Base-by-base conservation (phyloP, 2,329 filamentous ascomycete species). In the Pseudogymnoascus sp. region DNA sequence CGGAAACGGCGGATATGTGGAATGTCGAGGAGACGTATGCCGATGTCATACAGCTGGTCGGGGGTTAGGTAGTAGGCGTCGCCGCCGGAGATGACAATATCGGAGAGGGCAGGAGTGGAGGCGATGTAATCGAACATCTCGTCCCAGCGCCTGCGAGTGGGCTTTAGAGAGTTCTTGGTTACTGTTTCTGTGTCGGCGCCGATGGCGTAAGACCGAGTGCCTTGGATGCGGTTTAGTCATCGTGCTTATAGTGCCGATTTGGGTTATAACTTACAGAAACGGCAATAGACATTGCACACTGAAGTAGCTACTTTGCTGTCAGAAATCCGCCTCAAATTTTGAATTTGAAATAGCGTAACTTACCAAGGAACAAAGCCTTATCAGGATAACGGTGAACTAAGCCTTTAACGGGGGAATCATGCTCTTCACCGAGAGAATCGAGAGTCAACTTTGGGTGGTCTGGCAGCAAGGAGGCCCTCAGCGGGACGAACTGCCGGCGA, bases 331-430 rank as follows among this genome's bases (percentile, higher is more conserved):
- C 25, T 25, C 38, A 43, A 40, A 61, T 16, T 18, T 37, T 55
- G 45, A 45, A 16, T 11, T 40, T 14, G 18, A n/a, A 33, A 5
- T n/a, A 67, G 12, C 12, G 43, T 11, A 14, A 65, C 78, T 71
- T 72, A 86, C 84, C 79, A 31, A 88, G 73, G 62, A 88, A 86
- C 5, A 88, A 71, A 1, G 81, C 84, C 71, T 85, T 86, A 64
- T 87, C 83, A 0, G 80, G 80, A 69, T 88, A 88, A n/a, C 85
- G 78, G 70, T 87, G 84, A 2, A 88, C 83, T 2, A 88, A 71
- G 0, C 83, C 83, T 14, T 77, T 74, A 1, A 86, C 82, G 0
- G 82, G 81, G 5, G 79, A 82, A 66, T 87, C 83, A 3, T 74
- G 73, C 28, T 75, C 74, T 74, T 88, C 85, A 49, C 83, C 75